Base-by-base conservation (phyloP, 345 rosid species). In the Eutrema yunnanense region DNA sequence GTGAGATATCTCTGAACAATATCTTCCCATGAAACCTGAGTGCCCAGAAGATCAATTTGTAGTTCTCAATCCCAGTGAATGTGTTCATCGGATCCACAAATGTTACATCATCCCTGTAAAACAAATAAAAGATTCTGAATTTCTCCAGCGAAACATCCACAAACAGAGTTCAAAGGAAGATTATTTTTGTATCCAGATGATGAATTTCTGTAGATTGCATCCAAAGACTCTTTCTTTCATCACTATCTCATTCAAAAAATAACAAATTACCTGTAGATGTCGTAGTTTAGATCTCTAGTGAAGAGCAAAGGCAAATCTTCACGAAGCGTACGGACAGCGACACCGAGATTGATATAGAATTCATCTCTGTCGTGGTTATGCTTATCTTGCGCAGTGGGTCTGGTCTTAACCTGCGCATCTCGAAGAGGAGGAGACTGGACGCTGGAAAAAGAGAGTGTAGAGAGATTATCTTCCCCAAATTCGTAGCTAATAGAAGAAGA, bases 31-130 rank as follows among this genome's bases (percentile, higher is more conserved):
- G 96, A 82, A 94, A 88, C 61, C 96, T 86, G 72, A 89, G 74
- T 14, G 97, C 95, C 98, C 98, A 91, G 76, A 94, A 94, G 74
- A 94, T 89, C 72, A 86, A 57, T 60, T 89, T 94, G 79, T 94
- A 94, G 73, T 86, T 91, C 9, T 89, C 91, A 60, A 91, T 89
- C 44, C 98, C 98, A 16, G 82, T 65, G 60, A 94, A 88, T 37
- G 87, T 86, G 80, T 94, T 94, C 84, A 91, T 64, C 4, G 93
- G 97, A 82, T 94, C 97, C 50, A 76, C 43, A 81, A 91, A 89
- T 37, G 96, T 91, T 71, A 94, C 81, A 79, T 94, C 96, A 62
- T 91, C 95, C 95, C 98, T 89, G 89, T 11, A 4, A 44, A 65
- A 41, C 49, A 63, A 12, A 9, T 3, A 32, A 26, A 22, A 37